Percentiles rank a stretch among this genome's conserved stretches.
These are phyloP conservation scores for Dactylellina leptospora DNA, from an alignment of 2,329 filamentous ascomycete genomes.

Conservation along the genomic window DNA sequence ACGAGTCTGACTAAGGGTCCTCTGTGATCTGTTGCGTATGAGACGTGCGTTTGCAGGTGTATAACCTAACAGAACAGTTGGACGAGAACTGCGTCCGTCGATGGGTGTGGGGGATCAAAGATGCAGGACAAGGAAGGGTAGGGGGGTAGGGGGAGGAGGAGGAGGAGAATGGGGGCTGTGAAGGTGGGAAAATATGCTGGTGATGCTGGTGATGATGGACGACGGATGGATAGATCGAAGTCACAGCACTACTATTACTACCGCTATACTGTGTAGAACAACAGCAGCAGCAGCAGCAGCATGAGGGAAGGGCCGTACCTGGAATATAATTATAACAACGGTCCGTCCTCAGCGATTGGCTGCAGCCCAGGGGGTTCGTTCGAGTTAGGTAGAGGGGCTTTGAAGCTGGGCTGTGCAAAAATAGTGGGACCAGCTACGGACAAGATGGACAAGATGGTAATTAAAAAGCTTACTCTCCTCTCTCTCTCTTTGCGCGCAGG, in stretches of 20 bases:
- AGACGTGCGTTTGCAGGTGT: slow-evolving; percentile 25
- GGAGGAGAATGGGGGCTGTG: neutral
- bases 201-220: too few species aligned
- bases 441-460: neutral
- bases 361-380: too few species aligned
- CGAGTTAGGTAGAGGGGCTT: slow-evolving; percentile 18
- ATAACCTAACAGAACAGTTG: neutral
- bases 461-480: neutral
- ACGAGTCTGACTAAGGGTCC: slow-evolving; percentile 45
- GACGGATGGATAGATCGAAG: too few species aligned
- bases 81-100: neutral
- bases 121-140: too few species aligned
- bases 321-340: slow-evolving; percentile 20
- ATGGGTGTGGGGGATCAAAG: neutral
- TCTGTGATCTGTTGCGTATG: slow-evolving; percentile 34
- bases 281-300: neutral
- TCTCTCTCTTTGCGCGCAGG: neutral
- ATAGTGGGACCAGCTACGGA: neutral
- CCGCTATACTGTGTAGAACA: neutral
- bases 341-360: too few species aligned
- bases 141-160: neutral
- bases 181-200: slow-evolving; percentile 27
- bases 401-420: slow-evolving; percentile 52
- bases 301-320: slow-evolving; percentile 17
- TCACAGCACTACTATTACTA: too few species aligned